Percentiles rank a stretch among this genome's conserved stretches.
Evolutionary conservation across 768 basidiomycete species (phyloP).

Genomic region (Agrocybe praecox): DNA sequence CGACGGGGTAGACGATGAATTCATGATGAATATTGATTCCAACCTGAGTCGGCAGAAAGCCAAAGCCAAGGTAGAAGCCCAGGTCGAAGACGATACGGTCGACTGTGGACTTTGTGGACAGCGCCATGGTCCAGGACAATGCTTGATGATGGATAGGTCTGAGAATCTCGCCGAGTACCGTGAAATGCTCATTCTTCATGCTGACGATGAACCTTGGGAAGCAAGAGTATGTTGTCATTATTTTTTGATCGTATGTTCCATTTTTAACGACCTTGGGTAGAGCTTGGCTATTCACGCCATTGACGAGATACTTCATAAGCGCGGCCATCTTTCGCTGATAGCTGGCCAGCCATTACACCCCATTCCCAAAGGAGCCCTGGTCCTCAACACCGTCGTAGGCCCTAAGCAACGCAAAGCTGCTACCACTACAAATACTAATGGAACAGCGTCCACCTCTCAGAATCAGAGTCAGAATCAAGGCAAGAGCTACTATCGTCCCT

Average conservation of each 20-base stretch:
- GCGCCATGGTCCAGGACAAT: constrained; percentile 52
- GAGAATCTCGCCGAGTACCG: constrained; percentile 73
- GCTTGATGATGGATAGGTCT: constrained; percentile 66
- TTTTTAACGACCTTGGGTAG: constrained; percentile 34
- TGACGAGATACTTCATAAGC: constrained; percentile 59
- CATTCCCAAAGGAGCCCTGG: constrained; percentile 34
- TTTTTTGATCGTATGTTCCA: not conserved
- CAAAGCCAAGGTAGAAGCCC: constrained; percentile 15
- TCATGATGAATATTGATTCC: constrained; percentile 7
- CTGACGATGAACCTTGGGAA: constrained; percentile 69
- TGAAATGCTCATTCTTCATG: constrained; percentile 61
- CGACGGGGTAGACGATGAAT: constrained; percentile 19
- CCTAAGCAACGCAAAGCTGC: not conserved
- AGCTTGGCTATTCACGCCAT: constrained; percentile 68
- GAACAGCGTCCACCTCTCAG: not conserved
- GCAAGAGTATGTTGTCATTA: constrained; percentile 48
- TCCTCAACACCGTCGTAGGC: constrained; percentile 10
- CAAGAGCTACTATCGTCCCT: not conserved
- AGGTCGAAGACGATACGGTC: not conserved
- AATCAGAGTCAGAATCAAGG: not conserved
- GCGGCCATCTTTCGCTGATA: constrained; percentile 60
- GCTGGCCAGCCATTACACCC: constrained; percentile 66
- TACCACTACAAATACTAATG: not conserved
- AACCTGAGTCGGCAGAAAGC: constrained; percentile 7
- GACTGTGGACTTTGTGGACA: constrained; percentile 67